A percentile compares a stretch with the other conserved stretches of the same genome.
Conservation (phyloP, 176 grass and related monocot species). For the Oryza glumipatula region DNA sequence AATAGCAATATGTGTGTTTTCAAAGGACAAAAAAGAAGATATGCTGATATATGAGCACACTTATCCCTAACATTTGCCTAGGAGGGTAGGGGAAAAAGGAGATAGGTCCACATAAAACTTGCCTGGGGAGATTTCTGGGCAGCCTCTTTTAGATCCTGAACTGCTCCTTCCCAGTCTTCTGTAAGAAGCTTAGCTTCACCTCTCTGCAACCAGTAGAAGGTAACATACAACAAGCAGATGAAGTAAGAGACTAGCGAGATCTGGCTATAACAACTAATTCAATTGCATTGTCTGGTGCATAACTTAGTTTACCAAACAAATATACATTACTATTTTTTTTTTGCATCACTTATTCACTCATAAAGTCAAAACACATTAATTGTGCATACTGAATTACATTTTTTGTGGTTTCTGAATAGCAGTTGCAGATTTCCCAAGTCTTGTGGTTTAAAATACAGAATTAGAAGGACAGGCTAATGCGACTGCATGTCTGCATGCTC, state of each 20-base stretch:
- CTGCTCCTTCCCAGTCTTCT: slow-evolving; percentile 95
- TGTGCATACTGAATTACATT: slow-evolving; percentile 1
- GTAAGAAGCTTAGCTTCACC: slow-evolving; percentile 93
- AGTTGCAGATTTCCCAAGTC: neutral
- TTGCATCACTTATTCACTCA: neutral
- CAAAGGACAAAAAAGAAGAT: neutral
- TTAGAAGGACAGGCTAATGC: neutral
- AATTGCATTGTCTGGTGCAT: neutral
- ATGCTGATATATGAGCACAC: neutral
- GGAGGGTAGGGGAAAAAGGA: neutral
- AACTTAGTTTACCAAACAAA: slow-evolving; percentile 4
- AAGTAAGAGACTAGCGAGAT: neutral
- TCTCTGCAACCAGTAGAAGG: slow-evolving; percentile 57
- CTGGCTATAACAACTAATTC: neutral
- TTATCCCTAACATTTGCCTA: neutral
- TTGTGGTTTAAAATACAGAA: neutral
- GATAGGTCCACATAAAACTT: slow-evolving; percentile 1
- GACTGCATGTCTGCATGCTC: neutral
- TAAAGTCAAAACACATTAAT: neutral
- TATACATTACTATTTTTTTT: neutral
- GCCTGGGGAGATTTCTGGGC: slow-evolving; percentile 94
- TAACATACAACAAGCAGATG: slow-evolving; percentile 33
- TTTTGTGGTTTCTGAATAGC: neutral
- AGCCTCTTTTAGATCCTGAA: slow-evolving; percentile 88
- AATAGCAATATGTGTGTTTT: neutral